Conservation (phyloP, 2,329 filamentous ascomycete species). For the Aspergillus fijiensis region DNA sequence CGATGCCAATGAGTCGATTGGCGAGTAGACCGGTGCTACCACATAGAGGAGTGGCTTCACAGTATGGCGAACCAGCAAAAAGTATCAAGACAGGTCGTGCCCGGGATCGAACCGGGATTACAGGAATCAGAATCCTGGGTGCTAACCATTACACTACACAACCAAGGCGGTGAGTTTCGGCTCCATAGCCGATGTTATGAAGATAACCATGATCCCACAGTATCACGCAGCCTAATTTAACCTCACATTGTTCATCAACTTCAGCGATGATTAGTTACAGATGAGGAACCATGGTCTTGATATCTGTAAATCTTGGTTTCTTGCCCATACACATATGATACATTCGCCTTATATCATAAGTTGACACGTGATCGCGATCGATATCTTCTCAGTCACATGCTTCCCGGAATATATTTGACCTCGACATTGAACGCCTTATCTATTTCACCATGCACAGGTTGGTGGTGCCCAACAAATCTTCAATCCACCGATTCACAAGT, state of each 20-base stretch:
- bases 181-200: not conserved
- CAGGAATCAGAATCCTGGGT: not conserved
- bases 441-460: constrained; percentile 37
- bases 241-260: too few species aligned
- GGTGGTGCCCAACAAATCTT: constrained; percentile 35
- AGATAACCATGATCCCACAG: not conserved
- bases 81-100: not conserved
- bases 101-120: not conserved
- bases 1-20: too few species aligned
- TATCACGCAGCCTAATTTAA: too few species aligned
- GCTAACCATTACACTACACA: not conserved
- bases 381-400: constrained; percentile 1
- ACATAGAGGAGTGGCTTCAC: too few species aligned
- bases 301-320: too few species aligned
- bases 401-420: not conserved
- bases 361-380: not conserved
- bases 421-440: not conserved
- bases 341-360: too few species aligned
- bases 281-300: too few species aligned
- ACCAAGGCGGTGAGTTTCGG: not conserved
- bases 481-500: constrained; percentile 49
- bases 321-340: too few species aligned
- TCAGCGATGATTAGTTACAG: too few species aligned
- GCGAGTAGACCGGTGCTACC: too few species aligned
- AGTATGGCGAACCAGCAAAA: too few species aligned